Conservation (phyloP, 2,329 filamentous ascomycete species). For the Rutstroemia sydowiana region DNA sequence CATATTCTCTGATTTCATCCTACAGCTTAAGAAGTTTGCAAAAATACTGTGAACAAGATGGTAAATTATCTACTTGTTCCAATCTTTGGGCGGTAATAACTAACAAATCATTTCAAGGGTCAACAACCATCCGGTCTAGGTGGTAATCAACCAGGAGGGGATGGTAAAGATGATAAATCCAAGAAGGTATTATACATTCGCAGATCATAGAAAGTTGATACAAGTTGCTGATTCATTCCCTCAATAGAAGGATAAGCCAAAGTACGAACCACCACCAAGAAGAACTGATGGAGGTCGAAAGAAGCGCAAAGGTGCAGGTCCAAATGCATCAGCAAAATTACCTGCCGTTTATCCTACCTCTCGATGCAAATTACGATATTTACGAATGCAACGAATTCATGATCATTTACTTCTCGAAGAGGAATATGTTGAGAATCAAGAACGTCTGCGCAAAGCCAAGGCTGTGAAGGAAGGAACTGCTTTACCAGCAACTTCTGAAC, state of each 20-base stretch:
- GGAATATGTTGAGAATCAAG: slow-evolving; percentile 98
- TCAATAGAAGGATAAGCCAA: slow-evolving; percentile 93
- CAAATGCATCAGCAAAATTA: slow-evolving; percentile 90
- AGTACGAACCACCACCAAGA: slow-evolving; percentile 97
- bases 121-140: slow-evolving; percentile 38
- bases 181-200: slow-evolving; percentile 66
- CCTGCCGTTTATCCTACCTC: slow-evolving; percentile 91
- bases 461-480: slow-evolving; percentile 62
- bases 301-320: slow-evolving; percentile 94
- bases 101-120: slow-evolving; percentile 24
- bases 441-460: slow-evolving; percentile 89
- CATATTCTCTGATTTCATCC: neutral
- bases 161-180: slow-evolving; percentile 78
- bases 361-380: slow-evolving; percentile 91
- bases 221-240: slow-evolving; percentile 15
- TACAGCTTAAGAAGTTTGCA: neutral
- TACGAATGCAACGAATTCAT: slow-evolving; percentile 98
- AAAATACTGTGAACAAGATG: slow-evolving; percentile 22
- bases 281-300: slow-evolving; percentile 95
- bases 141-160: slow-evolving; percentile 51
- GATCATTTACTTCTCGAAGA: slow-evolving; percentile 95
- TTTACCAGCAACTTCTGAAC: slow-evolving; percentile 43
- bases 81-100: slow-evolving; percentile 14
- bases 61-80: slow-evolving; percentile 20
- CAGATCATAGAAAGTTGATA: neutral